Evolutionary conservation across 257 asterid species (phyloP).

Genomic region (Solanum sparsipilum): DNA sequence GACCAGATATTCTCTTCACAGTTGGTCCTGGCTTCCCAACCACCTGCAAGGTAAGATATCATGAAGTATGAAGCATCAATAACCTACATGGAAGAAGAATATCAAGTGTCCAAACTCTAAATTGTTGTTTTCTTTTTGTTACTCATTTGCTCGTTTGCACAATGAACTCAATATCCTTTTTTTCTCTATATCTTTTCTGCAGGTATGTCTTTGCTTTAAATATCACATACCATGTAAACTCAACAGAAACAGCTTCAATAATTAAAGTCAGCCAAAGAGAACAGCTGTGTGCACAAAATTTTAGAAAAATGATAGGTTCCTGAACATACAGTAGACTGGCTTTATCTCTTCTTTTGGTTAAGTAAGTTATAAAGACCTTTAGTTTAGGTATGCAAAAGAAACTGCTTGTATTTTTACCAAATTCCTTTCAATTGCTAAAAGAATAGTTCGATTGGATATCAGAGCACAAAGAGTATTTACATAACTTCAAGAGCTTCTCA

Average conservation of each 20-base stretch:
- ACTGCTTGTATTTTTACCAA: not conserved
- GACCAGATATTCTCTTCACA: slow-evolving; percentile 78
- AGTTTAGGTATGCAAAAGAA: not conserved
- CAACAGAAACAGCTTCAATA: not conserved
- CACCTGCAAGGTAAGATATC: slow-evolving; percentile 36
- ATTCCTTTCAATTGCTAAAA: not conserved
- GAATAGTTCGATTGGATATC: not conserved
- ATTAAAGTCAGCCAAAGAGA: not conserved
- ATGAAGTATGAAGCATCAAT: not conserved
- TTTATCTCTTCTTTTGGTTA: not conserved
- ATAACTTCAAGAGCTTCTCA: not conserved
- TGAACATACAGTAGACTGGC: not conserved
- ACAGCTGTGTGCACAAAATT: not conserved
- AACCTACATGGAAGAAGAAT: not conserved
- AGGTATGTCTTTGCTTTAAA: not conserved
- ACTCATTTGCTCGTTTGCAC: not conserved
- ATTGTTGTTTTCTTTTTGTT: not conserved
- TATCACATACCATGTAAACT: not conserved
- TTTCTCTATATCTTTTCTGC: not conserved
- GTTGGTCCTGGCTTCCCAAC: slow-evolving; percentile 90
- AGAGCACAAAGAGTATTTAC: not conserved
- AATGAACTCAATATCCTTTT: not conserved
- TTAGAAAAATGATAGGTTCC: not conserved
- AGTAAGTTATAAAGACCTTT: not conserved
- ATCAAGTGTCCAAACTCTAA: not conserved